Conservation (phyloP, 257 asterid species). For the Solanum chilense region DNA sequence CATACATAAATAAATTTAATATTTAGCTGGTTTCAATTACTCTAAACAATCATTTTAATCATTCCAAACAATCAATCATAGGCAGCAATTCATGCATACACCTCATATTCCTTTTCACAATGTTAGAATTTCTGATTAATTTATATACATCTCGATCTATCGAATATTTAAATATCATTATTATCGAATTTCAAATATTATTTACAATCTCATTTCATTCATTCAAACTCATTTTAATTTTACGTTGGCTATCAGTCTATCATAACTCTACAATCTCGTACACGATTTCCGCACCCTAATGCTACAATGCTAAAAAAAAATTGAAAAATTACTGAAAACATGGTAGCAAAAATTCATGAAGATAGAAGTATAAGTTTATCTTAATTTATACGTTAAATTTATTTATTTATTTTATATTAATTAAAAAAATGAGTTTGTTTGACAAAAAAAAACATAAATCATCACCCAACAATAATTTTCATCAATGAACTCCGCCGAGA, state of each 20-base stretch:
- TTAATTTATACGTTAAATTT: background rate
- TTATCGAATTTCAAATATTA: background rate
- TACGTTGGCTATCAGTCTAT: background rate
- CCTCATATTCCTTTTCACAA: background rate
- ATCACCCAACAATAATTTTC: background rate
- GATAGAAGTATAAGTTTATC: background rate
- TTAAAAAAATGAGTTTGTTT: background rate
- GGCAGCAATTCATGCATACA: background rate
- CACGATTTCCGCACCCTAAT: background rate
- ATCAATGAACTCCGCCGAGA: conserved; percentile 53
- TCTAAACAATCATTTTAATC: background rate
- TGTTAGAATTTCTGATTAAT: background rate
- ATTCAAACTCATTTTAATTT: background rate
- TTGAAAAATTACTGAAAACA: background rate
- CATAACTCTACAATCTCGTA: background rate
- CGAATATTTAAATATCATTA: background rate
- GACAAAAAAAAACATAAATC: background rate
- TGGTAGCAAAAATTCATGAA: background rate
- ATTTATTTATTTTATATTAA: background rate
- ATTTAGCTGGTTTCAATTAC: background rate
- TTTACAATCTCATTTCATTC: background rate
- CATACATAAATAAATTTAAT: background rate
- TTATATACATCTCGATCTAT: background rate
- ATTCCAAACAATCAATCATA: background rate
- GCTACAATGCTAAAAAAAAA: background rate